Evolutionary conservation across 2,329 filamentous ascomycete genomes (phyloP), one percentile per base, ranked within the genome.

Genomic region (Colletotrichum sojae): DNA sequence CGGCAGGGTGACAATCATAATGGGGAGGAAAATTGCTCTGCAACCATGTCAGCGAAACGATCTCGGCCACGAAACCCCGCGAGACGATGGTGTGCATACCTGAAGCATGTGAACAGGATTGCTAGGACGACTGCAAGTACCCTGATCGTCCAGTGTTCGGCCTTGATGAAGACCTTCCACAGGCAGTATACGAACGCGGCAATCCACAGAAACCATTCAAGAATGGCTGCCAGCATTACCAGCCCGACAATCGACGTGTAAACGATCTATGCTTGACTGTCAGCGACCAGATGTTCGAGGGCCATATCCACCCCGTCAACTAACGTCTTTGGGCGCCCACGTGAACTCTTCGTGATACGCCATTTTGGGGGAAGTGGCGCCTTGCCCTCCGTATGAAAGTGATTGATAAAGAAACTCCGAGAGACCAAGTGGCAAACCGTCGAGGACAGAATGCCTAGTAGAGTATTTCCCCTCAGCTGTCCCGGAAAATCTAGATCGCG

Each of bases 191-290:
- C 78, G 77, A 98, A 98, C 4, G 95, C 94, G n/a, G 92, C 90
- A 48, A 98, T 86, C 94, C 95, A 98, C 15, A 98, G 88, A 70
- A 97, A 90, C 94, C 96, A 98, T 82, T 98, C 95, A 9, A 98
- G 84, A 36, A 94, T 85, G 2, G 95, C 95, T 68, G 92, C 93
- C 25, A 96, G 75, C 90, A 98, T 94, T 57, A 98, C 85, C 6
- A 91, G 80, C 18, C 93, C 93, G 43, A 98, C 88, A 73, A 98
- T 91, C 64, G 90, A 84, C 9, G 95, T 91, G 78, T 97, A 98
- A 65, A 95, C 84, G 74, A 97, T 94, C 94, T 98, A 73, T 15
- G 13, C 56, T 6, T 12, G 8, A 3, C 31, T 9, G 55, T 77
- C 36, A 79, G 73, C 46, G 20, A 5, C n/a, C 18, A 18, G 12